Conservation (phyloP, 2,329 filamentous ascomycete species). For the Penicillium brasilianum region DNA sequence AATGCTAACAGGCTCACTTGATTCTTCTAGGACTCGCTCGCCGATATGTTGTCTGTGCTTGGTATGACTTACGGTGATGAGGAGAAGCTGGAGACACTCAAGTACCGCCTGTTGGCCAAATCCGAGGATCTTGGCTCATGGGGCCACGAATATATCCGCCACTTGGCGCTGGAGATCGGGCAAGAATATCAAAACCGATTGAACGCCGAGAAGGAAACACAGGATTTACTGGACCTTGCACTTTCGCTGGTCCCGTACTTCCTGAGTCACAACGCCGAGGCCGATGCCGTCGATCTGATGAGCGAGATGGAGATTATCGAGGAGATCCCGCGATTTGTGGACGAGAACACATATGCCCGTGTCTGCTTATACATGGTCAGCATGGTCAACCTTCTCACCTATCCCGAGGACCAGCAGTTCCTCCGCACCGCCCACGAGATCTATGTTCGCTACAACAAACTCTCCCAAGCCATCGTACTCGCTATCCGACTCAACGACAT, state of each 20-base stretch:
- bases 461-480: constrained; percentile 89
- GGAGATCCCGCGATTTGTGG: constrained; percentile 82
- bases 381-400: constrained; percentile 97
- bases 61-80: constrained; percentile 99
- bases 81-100: constrained; percentile 92
- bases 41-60: constrained; percentile 94
- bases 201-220: constrained; percentile 79
- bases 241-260: constrained; percentile 89
- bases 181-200: constrained; percentile 89
- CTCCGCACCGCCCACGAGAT: constrained; percentile 90
- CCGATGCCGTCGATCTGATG: constrained; percentile 94
- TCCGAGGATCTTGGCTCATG: constrained; percentile 93
- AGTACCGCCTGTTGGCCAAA: constrained; percentile 88
- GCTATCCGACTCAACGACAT: constrained; percentile 91
- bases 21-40: constrained; percentile 67
- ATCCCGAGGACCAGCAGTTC: constrained; percentile 96
- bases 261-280: constrained; percentile 95
- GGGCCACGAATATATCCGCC: constrained; percentile 98
- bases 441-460: constrained; percentile 90
- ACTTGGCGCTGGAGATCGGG: constrained; percentile 93
- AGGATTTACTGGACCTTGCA: constrained; percentile 85
- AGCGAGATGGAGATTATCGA: constrained; percentile 98
- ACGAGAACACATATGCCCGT: constrained; percentile 89
- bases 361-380: constrained; percentile 98
- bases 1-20: constrained; percentile 16